Evolutionary conservation across 306 rosid genomes (phyloP).

Genomic region (Cucurbita moschata): DNA sequence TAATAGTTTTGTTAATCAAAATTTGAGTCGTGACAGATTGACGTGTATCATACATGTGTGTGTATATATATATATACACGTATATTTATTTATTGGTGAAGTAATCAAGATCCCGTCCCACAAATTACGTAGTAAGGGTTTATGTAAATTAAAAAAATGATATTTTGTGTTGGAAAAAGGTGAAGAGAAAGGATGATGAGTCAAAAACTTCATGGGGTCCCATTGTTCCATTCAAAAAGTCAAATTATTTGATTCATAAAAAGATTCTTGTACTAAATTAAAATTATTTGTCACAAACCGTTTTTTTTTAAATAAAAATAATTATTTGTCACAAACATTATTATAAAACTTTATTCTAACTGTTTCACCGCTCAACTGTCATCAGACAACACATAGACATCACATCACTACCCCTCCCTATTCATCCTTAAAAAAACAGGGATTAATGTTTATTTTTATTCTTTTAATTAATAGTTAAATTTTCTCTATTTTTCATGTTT

Average conservation of each 20-base stretch:
- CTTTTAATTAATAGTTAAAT: too few species aligned
- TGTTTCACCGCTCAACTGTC: neutral
- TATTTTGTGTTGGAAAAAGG: neutral
- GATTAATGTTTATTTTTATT: too few species aligned
- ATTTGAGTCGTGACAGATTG: too few species aligned
- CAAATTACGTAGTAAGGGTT: neutral
- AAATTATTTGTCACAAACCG: neutral
- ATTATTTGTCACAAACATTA: neutral
- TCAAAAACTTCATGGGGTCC: constrained; percentile 1
- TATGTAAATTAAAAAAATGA: neutral
- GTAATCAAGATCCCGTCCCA: neutral
- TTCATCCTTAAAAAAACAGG: too few species aligned
- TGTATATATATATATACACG: too few species aligned
- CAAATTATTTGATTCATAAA: neutral
- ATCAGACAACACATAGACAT: too few species aligned
- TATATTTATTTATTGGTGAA: too few species aligned
- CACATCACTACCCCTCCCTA: too few species aligned
- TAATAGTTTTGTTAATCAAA: too few species aligned
- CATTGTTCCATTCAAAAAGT: neutral
- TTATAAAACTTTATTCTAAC: neutral
- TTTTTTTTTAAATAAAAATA: too few species aligned
- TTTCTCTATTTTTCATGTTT: too few species aligned
- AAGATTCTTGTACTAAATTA: neutral
- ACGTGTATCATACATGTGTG: too few species aligned
- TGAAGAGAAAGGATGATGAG: neutral